Base-by-base conservation (phyloP, 805 yeast species). In the Ascoidea tarda region DNA sequence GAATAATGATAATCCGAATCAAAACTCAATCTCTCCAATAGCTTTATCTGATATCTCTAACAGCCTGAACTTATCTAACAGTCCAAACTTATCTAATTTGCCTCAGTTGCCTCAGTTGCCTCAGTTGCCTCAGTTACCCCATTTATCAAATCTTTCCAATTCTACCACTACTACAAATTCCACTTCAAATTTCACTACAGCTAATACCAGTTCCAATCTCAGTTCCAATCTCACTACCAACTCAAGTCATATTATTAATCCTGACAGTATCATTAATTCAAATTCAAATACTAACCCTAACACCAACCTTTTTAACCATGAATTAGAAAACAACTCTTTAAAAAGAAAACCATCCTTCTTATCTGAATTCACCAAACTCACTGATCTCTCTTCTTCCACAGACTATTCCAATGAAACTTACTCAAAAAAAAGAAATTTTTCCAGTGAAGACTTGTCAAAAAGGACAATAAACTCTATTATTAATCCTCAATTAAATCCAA, bases 301-400 rank as follows among this genome's bases (percentile, higher is more conserved):
- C 62, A 54, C 48, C 57, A 49, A 33, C 49, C 38, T 28, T 52
- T 47, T 33, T 49, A 32, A 6, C 32, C 32, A 10, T 59, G 54
- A 49, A 63, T 59, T n/a, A 62, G 60, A 48, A 59, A 55, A 28
- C 65, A 59, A 48, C 55, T 56, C 21, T 45, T 42, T 55, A 54
- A 33, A 57, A 54, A 33, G 55, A 56, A 33, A 54, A 47, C 6
- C 59, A 55, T 33, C 54, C 52, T 12, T 33, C n/a, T 31, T 21
- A 21, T 16, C 16, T 5, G 16, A 33, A 47, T 46, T 16, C 33
- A 31, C 33, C 16, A 31, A 33, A 47, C 6, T 31, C 12, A 47
- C 28, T 28, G 32, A 33, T 31, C 28, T 14, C 16, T 33, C 49
- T 31, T 47, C 49, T 5, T 31, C 21, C 10, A 38, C 8, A 1